Conservation (phyloP, 164 flowering plant genomes). For the Pachysandra terminalis region DNA sequence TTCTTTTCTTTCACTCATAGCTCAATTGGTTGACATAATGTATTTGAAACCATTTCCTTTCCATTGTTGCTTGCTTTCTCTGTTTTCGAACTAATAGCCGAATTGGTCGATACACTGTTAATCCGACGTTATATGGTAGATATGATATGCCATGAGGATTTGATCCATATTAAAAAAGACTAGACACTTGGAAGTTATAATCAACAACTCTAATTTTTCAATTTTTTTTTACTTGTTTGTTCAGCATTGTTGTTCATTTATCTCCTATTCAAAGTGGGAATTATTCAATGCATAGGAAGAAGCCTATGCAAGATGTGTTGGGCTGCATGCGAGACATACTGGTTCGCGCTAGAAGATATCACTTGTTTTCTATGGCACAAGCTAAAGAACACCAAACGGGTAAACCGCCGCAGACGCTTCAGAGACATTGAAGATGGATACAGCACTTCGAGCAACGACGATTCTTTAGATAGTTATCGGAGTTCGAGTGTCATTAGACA, state of each 20-base stretch:
- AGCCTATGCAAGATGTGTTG: slow-evolving; percentile 68
- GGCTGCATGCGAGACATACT: slow-evolving; percentile 55
- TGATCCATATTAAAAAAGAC: too few relatives aligned
- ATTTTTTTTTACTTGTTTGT: not conserved
- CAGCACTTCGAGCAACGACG: slow-evolving; percentile 25
- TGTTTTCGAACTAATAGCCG: not conserved
- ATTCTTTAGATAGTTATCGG: slow-evolving; percentile 6
- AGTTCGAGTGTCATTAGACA: slow-evolving; percentile 19
- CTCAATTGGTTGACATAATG: too few relatives aligned
- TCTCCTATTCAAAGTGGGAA: slow-evolving; percentile 55
- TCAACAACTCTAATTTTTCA: not conserved
- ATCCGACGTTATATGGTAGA: too few relatives aligned
- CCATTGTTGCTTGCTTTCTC: not conserved
- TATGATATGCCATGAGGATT: too few relatives aligned
- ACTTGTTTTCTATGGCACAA: slow-evolving; percentile 58
- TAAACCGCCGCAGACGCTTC: slow-evolving; percentile 33
- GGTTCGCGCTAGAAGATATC: slow-evolving; percentile 38
- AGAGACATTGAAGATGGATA: slow-evolving; percentile 47
- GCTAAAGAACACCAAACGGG: slow-evolving; percentile 48
- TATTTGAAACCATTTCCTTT: too few relatives aligned
- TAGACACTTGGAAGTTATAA: too few relatives aligned
- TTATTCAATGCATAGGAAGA: slow-evolving; percentile 60
- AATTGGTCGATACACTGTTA: not conserved
- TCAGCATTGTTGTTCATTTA: slow-evolving; percentile 56
- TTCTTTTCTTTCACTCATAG: too few relatives aligned